Evolutionary conservation across 1,284 basidiomycete species (phyloP), one percentile per base, ranked within the genome.

Genomic region (Fomitopsis pinicola): DNA sequence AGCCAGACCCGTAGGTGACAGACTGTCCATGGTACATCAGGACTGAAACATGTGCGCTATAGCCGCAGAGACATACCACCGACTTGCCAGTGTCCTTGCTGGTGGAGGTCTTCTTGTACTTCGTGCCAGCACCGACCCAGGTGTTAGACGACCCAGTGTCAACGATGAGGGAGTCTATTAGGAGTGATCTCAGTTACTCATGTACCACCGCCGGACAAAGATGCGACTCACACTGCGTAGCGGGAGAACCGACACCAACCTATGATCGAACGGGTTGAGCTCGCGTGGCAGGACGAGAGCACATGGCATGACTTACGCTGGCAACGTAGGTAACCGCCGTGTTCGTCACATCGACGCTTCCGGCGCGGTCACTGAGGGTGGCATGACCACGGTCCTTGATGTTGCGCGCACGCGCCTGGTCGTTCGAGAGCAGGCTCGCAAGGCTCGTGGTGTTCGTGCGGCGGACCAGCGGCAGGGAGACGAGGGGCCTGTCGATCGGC

Each of bases 111-210:
- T 63, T 61, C n/a, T 71, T 71, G 66, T 83, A 89, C 2, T 72
- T 9, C 30, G 65, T 75, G n/a, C 53, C 67, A 35, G 87, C 83
- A 36, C 87, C 86, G 50, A 89, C 75, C 87, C 88, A 89, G 14
- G 85, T 89, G 76, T 87, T 87, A 40, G 86, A 86, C 57, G 73
- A 74, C 12, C 74, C 75, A 12, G 70, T 72, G 62, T 73, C 71
- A 36, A 72, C 62, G 36, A 76, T 54, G 33, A 76, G 66, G 19
- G 62, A 62, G 62, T 73, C 74, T 75, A 17, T 33, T n/a, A 1
- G 19, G 15, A 36, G n/a, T 26, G 44, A 8, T 28, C 14, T 42
- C 30, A 19, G 5, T 22, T 14, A 53, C 48, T 40, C 15, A 14
- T 45, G 17, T 19, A 42, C 44, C 42, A n/a, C 6, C 6, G 5